Base-by-base conservation (phyloP, 208 protist genomes). In the Trypanosoma congolense region DNA sequence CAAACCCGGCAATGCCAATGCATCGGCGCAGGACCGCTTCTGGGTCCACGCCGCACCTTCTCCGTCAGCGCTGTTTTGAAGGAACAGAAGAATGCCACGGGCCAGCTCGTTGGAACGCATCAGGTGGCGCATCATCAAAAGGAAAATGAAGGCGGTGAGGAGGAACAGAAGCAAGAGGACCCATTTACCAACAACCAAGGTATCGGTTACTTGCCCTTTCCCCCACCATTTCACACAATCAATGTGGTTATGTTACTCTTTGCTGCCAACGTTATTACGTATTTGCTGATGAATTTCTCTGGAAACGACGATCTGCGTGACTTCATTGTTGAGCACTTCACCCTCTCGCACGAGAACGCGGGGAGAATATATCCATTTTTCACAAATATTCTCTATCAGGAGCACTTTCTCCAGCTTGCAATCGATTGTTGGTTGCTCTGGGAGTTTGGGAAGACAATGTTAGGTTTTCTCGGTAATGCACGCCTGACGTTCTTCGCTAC, bases 231-330 rank as follows among this genome's bases (percentile, higher is more conserved):
- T 65, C 83, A 93, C 61, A 93, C 87, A 50, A 60, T 93, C 56
- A 93, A 93, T 73, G 73, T 91, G 38, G 70, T 91, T 25, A 91
- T 91, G 83, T 33, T 93, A 9, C 73, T 93, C 22, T 75, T 93
- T 45, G 18, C 89, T 24, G 73, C 73, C 18, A 93, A 93, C 42
- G 58, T 86, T 10, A 47, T 91, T n/a, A 79, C 60, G 61, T 93
- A 93, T 65, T 25, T 81, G 2, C 41, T 87, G 52, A 91, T 93
- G 87, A 75, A 69, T 63, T 83, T 79, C 25, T 65, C 61, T 44
- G 76, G 76, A 55, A 90, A 56, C 47, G 81, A 90, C 63, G 78
- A 93, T 60, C 50, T 75, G 51, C 73, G 81, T 25, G 87, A 93
- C 54, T 90, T 88, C 42, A 65, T 93, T 4, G 80, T 93, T 2